Evolutionary conservation across 228 moss, liverwort and hornwort species (phyloP), one percentile per base, ranked within the genome.

Genomic region (Sphagnum fallax): DNA sequence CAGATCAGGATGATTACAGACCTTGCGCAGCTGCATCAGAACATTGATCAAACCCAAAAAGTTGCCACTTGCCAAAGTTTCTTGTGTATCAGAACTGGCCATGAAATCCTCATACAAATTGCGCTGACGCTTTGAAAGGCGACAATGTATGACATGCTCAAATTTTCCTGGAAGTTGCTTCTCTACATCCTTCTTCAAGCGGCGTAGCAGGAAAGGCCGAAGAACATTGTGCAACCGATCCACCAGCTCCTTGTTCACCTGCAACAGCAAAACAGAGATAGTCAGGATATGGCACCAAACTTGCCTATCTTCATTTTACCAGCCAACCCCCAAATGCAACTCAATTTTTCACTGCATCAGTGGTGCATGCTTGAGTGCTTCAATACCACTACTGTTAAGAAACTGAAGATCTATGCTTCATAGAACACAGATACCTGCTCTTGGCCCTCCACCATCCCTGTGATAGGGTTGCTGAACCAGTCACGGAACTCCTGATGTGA

Each of bases 11-110:
- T 97, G 97, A 67, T 97, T 97, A 78, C 97, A 97, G 73, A 97
- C 97, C 67, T 97, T 97, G 49, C 97, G 88, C 71, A 97, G 88
- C 76, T 97, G 97, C 97, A 97, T 97, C 60, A 97, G 76, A 49
- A 97, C 97, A 70, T 97, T 97, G 74, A 97, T 93, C 60, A 97
- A 85, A 10, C 93, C 97, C 75, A 97, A 88, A 72, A 97, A 97
- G 15, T 97, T 97, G 6, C 97, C 97, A 75, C 91, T 93, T 55
- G 97, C 88, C 52, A 97, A 88, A 47, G 97, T 93, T 71, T 89
- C 91, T 80, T 97, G 97, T 50, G 97, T 97, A 74, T 93, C 97
- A 63, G 97, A 97, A 79, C 93, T 97, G 50, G 91, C 93, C 97
- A 97, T 97, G 70, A 97, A 97, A 68, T 97, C 97, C 78, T 97